These are phyloP conservation scores for Penicillium sp. DNA, from an alignment of 2,329 filamentous ascomycete species.

Conservation along the genomic window DNA sequence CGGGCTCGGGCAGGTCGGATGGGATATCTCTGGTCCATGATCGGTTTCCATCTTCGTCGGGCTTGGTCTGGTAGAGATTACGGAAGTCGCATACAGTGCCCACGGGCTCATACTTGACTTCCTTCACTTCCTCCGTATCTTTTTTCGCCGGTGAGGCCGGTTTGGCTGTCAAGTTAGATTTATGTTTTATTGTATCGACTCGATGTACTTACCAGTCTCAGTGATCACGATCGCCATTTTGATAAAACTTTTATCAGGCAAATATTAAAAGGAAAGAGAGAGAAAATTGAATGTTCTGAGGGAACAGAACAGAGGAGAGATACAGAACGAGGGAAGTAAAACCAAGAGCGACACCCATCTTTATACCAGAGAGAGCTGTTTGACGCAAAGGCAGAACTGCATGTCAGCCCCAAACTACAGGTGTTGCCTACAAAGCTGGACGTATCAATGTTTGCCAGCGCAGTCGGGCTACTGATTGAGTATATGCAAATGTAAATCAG, in stretches of 20 bases:
- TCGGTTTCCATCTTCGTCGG: conserved; percentile 52
- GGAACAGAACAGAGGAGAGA: not conserved
- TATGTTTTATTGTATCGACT: not conserved
- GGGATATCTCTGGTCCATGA: conserved; percentile 61
- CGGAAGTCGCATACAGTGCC: conserved; percentile 44
- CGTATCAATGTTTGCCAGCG: not conserved
- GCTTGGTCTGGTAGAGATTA: conserved; percentile 53
- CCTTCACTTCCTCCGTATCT: not conserved
- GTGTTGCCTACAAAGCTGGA: not conserved
- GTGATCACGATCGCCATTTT: not conserved
- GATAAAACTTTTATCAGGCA: not conserved
- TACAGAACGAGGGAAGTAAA: not conserved
- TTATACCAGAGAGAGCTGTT: not conserved
- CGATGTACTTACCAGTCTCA: not conserved
- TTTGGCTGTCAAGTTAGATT: not conserved
- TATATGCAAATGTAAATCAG: not conserved
- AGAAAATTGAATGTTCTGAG: not conserved
- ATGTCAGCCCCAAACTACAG: not conserved
- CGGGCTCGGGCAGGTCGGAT: conserved; percentile 56
- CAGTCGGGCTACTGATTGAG: not conserved
- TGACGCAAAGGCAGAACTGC: not conserved
- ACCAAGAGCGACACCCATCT: not conserved
- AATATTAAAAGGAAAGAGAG: not conserved
- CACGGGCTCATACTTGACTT: conserved; percentile 16
- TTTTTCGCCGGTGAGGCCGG: not conserved